Percentiles rank a stretch among this genome's conserved stretches.
These are phyloP conservation scores for Solanum piurae DNA, from an alignment of 257 asterid genomes.

Conservation along the genomic window DNA sequence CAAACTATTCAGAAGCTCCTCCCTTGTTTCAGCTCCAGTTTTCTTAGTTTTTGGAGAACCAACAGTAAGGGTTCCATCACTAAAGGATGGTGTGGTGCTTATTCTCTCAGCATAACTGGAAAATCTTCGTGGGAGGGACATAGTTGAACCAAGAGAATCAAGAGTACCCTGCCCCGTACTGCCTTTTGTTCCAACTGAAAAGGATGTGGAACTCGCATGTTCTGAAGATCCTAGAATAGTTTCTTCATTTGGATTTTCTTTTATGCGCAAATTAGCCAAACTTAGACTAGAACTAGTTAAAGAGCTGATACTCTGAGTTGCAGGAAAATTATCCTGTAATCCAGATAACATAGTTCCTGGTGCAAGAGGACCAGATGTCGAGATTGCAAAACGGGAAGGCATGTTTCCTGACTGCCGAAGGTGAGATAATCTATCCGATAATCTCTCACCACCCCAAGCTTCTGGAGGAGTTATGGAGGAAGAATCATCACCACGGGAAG, in stretches of 20 bases:
- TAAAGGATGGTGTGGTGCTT: slow-evolving; percentile 54
- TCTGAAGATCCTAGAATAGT: slow-evolving; percentile 38
- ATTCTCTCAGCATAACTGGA: slow-evolving; percentile 95
- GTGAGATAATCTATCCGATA: slow-evolving; percentile 55
- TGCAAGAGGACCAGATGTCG: slow-evolving; percentile 43
- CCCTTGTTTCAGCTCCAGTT: slow-evolving; percentile 87
- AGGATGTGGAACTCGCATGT: slow-evolving; percentile 18
- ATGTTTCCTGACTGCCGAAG: slow-evolving; percentile 52
- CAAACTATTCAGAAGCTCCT: slow-evolving; percentile 58
- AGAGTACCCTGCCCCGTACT: slow-evolving; percentile 30
- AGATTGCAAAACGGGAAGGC: slow-evolving; percentile 59
- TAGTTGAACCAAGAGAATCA: slow-evolving; percentile 50
- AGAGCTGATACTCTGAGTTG: slow-evolving; percentile 44
- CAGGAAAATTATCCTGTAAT: slow-evolving; percentile 39
- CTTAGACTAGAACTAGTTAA: slow-evolving; percentile 36
- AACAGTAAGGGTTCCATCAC: slow-evolving; percentile 43
- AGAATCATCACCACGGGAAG: slow-evolving; percentile 42
- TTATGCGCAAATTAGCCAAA: slow-evolving; percentile 35
- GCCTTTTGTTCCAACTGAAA: slow-evolving; percentile 36
- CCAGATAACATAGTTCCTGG: slow-evolving; percentile 56
- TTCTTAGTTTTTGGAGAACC: slow-evolving; percentile 84
- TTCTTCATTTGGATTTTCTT: slow-evolving; percentile 29
- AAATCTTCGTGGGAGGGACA: slow-evolving; percentile 55
- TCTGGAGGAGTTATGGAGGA: slow-evolving; percentile 85
- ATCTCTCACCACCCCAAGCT: slow-evolving; percentile 91